Percentiles rank a stretch among this genome's conserved stretches.
These are phyloP conservation scores for Rhodotorula mucilaginosa DNA, from an alignment of 1,284 basidiomycete species.

Conservation along the genomic window DNA sequence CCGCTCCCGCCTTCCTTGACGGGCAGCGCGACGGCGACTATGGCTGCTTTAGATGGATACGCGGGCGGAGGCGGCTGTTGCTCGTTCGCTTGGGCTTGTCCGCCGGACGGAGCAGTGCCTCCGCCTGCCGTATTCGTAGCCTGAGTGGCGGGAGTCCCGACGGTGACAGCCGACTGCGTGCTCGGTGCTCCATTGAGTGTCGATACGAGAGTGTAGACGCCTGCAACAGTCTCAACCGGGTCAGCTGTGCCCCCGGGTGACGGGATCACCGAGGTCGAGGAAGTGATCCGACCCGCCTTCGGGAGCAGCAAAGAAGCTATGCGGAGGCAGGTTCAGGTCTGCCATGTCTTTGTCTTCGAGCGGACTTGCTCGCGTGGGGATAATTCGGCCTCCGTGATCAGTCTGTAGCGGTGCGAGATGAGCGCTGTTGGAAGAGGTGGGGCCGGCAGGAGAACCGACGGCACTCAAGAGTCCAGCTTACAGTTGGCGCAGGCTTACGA, in stretches of 20 bases:
- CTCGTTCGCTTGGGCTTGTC: background rate
- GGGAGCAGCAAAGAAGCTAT: conserved; percentile 33
- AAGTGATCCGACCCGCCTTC: conserved; percentile 25
- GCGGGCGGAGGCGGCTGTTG: conserved; percentile 52
- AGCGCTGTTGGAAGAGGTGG: too few relatives aligned
- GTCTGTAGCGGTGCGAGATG: too few relatives aligned
- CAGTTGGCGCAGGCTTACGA: too few relatives aligned
- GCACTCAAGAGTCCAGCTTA: too few relatives aligned
- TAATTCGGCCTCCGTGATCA: too few relatives aligned
- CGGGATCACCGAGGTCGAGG: background rate
- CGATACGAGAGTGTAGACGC: conserved; percentile 33
- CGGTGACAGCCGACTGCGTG: background rate
- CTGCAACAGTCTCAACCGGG: background rate
- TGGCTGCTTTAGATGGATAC: conserved; percentile 64
- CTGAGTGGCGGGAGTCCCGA: background rate
- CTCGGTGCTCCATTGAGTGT: conserved; percentile 8
- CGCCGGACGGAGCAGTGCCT: background rate
- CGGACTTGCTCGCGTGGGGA: background rate
- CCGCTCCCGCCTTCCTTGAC: conserved; percentile 51
- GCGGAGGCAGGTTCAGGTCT: conserved; percentile 19
- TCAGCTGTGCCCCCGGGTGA: background rate
- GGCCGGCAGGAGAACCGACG: too few relatives aligned
- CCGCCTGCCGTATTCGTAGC: background rate
- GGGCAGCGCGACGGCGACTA: conserved; percentile 63
- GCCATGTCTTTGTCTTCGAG: background rate